Evolutionary conservation across 73 alveolate species (phyloP), one percentile per base, ranked within the genome.

Genomic region (Paramecium tetraurelia): DNA sequence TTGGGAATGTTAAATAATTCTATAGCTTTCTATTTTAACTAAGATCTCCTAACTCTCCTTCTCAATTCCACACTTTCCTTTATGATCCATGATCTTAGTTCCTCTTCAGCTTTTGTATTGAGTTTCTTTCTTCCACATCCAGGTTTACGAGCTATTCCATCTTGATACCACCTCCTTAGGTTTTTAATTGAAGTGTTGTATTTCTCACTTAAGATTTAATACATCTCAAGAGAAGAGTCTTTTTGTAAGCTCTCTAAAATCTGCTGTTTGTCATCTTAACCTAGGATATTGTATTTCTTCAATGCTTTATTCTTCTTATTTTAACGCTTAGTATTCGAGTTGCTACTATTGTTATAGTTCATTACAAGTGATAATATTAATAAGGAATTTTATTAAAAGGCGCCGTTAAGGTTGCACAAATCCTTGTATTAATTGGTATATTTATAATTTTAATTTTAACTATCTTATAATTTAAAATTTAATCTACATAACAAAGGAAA

Each of bases 91-190:
- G 16, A 40, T 35, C 59, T 20, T 33, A 72, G n/a, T 72, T 72
- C 59, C 12, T 72, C 86, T 36, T 72, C 86, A 16, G 86, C 86
- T 10, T 40, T 72, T 8, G 86, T 33, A 11, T 72, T 72, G 40
- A 72, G 86, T 80, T 80, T 80, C 75, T 80, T 80, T 46, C 90
- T 41, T 24, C 90, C 90, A 80, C 90, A 80, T 29, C 90, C 90
- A 43, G 46, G 43, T 22, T 80, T 80, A 3, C 90, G 24, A 22
- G 46, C 43, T 14, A 48, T 80, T 6, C 90, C 90, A 80, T 80
- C 76, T 22, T 44, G 9, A 46, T 31, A 80, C 90, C 90, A 80
- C 46, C 90, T 80, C 43, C 75, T 80, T 16, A 80, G 4, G 33
- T 80, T 80, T 22, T 80, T 80, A 22, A 80, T 43, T 8, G 86